phyloP scores from a whole-genome alignment of 1,284 basidiomycete species.

The Papiliotrema flavescens region DNA sequence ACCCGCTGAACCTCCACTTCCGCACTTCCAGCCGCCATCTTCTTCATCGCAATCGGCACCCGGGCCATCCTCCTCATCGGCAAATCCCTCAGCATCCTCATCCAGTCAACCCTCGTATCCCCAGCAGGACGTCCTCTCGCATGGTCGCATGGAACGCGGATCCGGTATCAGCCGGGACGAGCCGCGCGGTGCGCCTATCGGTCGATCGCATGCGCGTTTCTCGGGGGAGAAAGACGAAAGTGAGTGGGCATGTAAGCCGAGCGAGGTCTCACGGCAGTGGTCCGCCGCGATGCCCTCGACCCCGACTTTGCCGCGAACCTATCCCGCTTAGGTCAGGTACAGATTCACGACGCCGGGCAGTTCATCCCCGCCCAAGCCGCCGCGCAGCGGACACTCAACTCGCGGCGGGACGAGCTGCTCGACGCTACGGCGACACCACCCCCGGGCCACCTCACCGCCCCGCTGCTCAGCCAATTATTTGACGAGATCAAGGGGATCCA shows the following conservation, averaged over 20 bases:
- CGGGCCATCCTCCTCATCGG: neutral
- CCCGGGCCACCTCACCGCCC: constrained; percentile 58
- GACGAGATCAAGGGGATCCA: constrained; percentile 61
- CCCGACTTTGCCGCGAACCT: constrained; percentile 73
- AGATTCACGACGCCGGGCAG: constrained; percentile 60
- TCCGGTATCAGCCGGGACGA: constrained; percentile 1
- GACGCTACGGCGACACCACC: constrained; percentile 44
- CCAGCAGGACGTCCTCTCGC: neutral
- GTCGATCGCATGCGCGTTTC: constrained; percentile 18
- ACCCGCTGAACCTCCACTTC: constrained; percentile 37
- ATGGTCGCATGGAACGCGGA: neutral
- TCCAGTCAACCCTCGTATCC: neutral
- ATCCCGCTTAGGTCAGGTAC: constrained; percentile 65
- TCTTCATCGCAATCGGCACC: neutral
- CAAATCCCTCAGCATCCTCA: neutral
- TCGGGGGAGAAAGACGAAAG: constrained; percentile 47
- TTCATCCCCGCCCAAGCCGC: constrained; percentile 50
- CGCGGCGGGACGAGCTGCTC: constrained; percentile 44
- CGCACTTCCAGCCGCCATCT: neutral
- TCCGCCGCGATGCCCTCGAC: constrained; percentile 66
- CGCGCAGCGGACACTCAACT: constrained; percentile 41
- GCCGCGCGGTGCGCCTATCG: neutral
- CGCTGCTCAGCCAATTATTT: constrained; percentile 60
- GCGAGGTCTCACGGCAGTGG: constrained; percentile 52
- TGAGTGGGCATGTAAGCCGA: constrained; percentile 17